Evolutionary conservation across 345 rosid species (phyloP), one percentile per base, ranked within the genome.

Genomic region (Eucalyptus regnans): DNA sequence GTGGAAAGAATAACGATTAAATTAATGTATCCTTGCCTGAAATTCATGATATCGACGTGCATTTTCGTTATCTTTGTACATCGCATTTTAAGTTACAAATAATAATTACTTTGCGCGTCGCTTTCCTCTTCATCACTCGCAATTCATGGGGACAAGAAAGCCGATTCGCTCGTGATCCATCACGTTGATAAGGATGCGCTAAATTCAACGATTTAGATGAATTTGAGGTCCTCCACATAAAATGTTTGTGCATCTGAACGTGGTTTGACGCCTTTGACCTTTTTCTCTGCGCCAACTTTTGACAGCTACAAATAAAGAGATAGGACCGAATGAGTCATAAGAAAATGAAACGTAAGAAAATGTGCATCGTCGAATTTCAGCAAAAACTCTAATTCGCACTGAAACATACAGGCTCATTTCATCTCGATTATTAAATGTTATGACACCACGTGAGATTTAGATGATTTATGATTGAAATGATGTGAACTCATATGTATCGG

Each of bases 351-450:
- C 0, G 48, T 10, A 10, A 76, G 27, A 44, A 76, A 76, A 76
- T 22, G 15, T 1, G 1, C 48, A 37, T 20, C 8, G 2, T 76
- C 1, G 15, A 71, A 20, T 71, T 71, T 76, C 15, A 12, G 83
- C 46, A 76, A 76, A 20, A 71, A 18, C 5, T 71, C 14, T 68
- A 16, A 9, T 33, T 2, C 2, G 7, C 80, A 33, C 9, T 37
- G 14, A 76, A 20, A 4, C 15, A 9, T 37, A 6, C 0, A 7
- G 0, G 48, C 14, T 7, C 8, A 9, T 23, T 76, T 10, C 8
- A 76, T 76, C 14, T 37, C 5, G 4, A 37, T 71, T 18, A 16
- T 37, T 71, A 10, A 37, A 71, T 37, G 4, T 37, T 18, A 4
- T 10, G 8, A 9, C 4, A 37, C 5, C 25, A 37, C 8, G 4